phyloP scores from a whole-genome alignment of 176 grass and related monocot species.

The Cocos nucifera region DNA sequence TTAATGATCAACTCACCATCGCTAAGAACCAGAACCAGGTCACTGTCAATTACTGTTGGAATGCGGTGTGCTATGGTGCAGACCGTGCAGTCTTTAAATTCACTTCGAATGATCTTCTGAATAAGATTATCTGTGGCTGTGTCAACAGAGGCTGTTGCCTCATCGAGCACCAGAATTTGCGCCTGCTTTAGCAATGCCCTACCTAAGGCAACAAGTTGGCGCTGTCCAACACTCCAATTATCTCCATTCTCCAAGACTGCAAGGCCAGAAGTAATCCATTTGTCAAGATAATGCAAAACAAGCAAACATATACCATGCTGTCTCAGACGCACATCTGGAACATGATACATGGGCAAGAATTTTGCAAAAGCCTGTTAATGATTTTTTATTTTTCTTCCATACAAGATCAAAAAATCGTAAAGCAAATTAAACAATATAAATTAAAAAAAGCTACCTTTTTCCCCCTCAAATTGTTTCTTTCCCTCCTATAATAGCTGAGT shows the following conservation, averaged over 20 bases:
- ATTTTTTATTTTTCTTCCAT: too few relatives aligned
- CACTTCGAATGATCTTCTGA: constrained; percentile 95
- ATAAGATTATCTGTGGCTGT: constrained; percentile 95
- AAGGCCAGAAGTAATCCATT: constrained; percentile 14
- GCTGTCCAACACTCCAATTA: constrained; percentile 97
- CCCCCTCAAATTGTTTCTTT: too few relatives aligned
- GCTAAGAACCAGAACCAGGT: constrained; percentile 80
- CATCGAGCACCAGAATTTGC: constrained; percentile 88
- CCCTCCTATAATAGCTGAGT: too few relatives aligned
- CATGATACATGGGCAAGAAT: too few relatives aligned
- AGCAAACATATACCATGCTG: too few relatives aligned
- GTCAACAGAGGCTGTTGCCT: constrained; percentile 96
- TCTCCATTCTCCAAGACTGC: constrained; percentile 92
- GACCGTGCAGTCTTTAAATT: constrained; percentile 85
- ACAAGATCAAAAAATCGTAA: too few relatives aligned
- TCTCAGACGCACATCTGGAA: too few relatives aligned
- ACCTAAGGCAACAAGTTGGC: constrained; percentile 90
- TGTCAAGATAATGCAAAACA: not conserved
- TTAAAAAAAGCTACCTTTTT: too few relatives aligned
- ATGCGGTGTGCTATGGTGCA: constrained; percentile 97
- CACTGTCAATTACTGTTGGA: constrained; percentile 96
- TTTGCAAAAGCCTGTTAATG: too few relatives aligned
- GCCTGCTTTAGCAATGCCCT: constrained; percentile 89
- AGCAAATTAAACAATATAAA: too few relatives aligned
- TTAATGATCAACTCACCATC: constrained; percentile 37